These are phyloP conservation scores for Fonsecaea multimorphosa DNA, from an alignment of 2,329 filamentous ascomycete species.

Conservation along the genomic window DNA sequence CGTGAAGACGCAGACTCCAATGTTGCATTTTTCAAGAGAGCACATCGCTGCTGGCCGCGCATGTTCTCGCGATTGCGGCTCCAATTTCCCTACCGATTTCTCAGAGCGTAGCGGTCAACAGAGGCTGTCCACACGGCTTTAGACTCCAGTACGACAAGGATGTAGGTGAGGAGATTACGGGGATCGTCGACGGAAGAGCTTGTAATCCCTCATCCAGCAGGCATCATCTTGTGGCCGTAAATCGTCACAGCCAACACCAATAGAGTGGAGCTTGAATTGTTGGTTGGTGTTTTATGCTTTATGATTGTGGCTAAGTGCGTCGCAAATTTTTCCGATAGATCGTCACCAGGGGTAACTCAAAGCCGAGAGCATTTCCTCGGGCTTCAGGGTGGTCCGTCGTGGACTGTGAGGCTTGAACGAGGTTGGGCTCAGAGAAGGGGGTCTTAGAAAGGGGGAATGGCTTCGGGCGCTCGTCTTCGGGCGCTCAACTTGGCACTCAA, in stretches of 20 bases:
- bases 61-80: background rate
- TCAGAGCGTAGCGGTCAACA: background rate
- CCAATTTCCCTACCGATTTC: background rate
- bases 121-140: slow-evolving; percentile 2
- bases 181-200: background rate
- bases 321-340: background rate
- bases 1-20: slow-evolving; percentile 3
- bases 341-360: slow-evolving; percentile 7
- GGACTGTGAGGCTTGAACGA: slow-evolving; percentile 5
- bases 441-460: slow-evolving; percentile 7
- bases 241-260: background rate
- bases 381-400: slow-evolving; percentile 8
- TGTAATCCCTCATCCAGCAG: background rate
- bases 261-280: slow-evolving; percentile 3
- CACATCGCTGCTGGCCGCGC: slow-evolving; percentile 1
- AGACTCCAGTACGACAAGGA: background rate
- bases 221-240: slow-evolving; percentile 6
- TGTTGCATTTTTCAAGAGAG: slow-evolving; percentile 1
- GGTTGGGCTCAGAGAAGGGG: slow-evolving; percentile 6
- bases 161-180: background rate
- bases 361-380: background rate
- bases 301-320: background rate
- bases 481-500: slow-evolving; percentile 6
- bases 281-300: slow-evolving; percentile 1
- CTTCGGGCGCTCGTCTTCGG: no score